phyloP scores from a whole-genome alignment of 2,329 filamentous ascomycete species.

The Cucurbitaria berberidis region DNA sequence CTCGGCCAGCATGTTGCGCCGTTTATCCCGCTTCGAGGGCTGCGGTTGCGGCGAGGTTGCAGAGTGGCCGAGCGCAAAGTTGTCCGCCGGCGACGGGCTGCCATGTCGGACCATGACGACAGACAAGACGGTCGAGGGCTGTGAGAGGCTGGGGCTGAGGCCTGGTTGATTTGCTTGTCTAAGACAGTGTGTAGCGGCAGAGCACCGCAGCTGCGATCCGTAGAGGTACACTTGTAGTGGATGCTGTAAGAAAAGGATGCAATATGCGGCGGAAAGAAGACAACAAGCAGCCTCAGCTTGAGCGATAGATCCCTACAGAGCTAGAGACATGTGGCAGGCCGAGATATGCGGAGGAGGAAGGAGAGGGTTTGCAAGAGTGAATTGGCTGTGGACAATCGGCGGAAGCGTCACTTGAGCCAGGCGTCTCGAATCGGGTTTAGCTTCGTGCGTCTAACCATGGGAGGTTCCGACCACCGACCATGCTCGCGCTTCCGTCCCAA shows the following conservation, averaged over 20 bases:
- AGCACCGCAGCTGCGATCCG: not conserved
- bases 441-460: not conserved
- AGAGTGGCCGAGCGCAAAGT: conserved; percentile 44
- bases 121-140: conserved; percentile 1
- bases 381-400: conserved; percentile 12
- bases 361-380: conserved; percentile 18
- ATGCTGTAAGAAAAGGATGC: not conserved
- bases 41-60: conserved; percentile 55
- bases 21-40: conserved; percentile 86
- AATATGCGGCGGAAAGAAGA: not conserved
- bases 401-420: conserved; percentile 16
- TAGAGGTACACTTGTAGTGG: not conserved
- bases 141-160: conserved; percentile 1
- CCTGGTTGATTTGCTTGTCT: not conserved
- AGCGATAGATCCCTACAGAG: not conserved
- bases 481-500: not conserved
- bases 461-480: not conserved
- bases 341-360: not conserved
- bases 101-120: conserved; percentile 47
- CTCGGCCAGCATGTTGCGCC: conserved; percentile 81
- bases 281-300: not conserved
- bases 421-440: conserved; percentile 1
- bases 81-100: conserved; percentile 46
- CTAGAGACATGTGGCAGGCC: conserved; percentile 3
- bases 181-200: not conserved